A percentile compares a stretch with the other conserved stretches of the same genome.
phyloP scores from a whole-genome alignment of 257 asterid genomes.

The Petunia secreta region DNA sequence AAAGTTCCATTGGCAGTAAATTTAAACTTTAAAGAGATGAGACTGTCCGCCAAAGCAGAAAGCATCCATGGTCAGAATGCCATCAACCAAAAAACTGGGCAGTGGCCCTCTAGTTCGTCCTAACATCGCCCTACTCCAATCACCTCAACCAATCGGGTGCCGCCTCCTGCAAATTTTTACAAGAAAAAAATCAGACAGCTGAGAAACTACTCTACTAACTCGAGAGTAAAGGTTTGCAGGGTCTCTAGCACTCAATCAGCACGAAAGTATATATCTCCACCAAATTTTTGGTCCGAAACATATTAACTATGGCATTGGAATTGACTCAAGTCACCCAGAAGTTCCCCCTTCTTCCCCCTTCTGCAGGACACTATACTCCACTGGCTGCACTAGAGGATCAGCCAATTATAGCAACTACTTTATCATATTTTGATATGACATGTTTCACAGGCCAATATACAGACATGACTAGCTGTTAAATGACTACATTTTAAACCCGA shows the following conservation, averaged over 20 bases:
- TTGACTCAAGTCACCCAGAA: background rate
- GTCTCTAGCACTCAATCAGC: slow-evolving; percentile 13
- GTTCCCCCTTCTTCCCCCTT: background rate
- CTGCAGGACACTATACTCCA: background rate
- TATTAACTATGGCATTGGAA: background rate
- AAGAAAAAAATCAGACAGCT: slow-evolving; percentile 23
- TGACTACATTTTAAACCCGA: slow-evolving; percentile 26
- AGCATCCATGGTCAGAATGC: slow-evolving; percentile 31
- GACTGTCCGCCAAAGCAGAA: slow-evolving; percentile 34
- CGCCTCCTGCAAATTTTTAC: slow-evolving; percentile 67
- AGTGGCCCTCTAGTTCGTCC: slow-evolving; percentile 41
- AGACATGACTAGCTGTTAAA: slow-evolving; percentile 27
- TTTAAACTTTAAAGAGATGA: slow-evolving; percentile 30
- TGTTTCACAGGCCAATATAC: slow-evolving; percentile 8
- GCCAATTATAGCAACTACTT: background rate
- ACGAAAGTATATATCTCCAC: background rate
- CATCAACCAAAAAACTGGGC: slow-evolving; percentile 43
- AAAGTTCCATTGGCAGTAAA: slow-evolving; percentile 8
- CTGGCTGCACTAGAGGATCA: background rate
- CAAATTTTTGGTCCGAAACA: background rate
- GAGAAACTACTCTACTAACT: slow-evolving; percentile 4
- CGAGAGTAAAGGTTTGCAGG: background rate
- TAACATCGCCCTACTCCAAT: slow-evolving; percentile 30
- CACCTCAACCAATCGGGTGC: slow-evolving; percentile 76
- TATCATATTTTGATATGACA: slow-evolving; percentile 12